A percentile compares a stretch with the other conserved stretches of the same genome.
Conservation (phyloP, 2,329 filamentous ascomycete species). For the Botrytis galanthina region DNA sequence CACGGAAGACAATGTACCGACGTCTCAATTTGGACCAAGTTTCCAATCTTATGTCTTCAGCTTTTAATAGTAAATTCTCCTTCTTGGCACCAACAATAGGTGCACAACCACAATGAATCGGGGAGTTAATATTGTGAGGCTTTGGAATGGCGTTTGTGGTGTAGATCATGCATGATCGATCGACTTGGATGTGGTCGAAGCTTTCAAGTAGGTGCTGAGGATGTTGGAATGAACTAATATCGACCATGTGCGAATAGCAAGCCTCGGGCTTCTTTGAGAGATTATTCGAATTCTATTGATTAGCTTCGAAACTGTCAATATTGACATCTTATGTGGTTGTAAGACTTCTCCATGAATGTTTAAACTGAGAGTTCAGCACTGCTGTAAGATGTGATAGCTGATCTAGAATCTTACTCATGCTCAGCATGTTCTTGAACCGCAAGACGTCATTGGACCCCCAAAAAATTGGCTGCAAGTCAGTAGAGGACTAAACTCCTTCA, state of each 20-base stretch:
- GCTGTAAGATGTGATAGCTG: neutral
- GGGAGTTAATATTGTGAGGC: neutral
- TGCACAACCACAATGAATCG: neutral
- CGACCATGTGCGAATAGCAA: neutral
- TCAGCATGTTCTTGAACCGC: neutral
- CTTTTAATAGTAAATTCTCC: neutral
- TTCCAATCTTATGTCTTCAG: neutral
- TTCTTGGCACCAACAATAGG: neutral
- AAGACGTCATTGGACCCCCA: neutral
- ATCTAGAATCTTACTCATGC: neutral
- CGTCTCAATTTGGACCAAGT: neutral
- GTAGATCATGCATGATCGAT: neutral
- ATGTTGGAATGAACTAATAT: neutral
- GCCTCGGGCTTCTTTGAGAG: neutral
- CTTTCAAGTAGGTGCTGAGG: neutral
- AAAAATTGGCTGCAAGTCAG: neutral
- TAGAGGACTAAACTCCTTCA: neutral
- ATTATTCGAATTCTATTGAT: neutral
- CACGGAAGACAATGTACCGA: neutral
- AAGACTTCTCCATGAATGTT: neutral
- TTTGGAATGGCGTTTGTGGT: neutral
- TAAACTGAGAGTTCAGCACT: neutral
- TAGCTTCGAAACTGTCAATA: neutral
- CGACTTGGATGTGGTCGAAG: neutral
- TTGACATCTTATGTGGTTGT: neutral